These are phyloP conservation scores for Pseudonitzschia multiseries DNA, from an alignment of 108 stramenopile genomes.

Conservation along the genomic window DNA sequence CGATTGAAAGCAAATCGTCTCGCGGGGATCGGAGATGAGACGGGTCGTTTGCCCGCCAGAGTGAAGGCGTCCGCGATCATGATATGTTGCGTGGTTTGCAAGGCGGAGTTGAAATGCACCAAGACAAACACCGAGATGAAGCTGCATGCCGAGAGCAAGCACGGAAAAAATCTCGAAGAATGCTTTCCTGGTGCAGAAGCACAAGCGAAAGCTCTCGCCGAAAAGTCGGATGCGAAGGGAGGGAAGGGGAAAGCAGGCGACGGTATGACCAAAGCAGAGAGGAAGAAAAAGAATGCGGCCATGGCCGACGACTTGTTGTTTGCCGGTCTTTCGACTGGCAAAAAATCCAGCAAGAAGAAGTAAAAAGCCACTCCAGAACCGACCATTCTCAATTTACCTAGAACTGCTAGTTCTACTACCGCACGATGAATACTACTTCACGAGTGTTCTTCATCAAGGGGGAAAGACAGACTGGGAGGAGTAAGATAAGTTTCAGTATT, in stretches of 20 bases:
- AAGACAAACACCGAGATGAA: conserved; percentile 63
- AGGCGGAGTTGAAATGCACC: conserved; percentile 43
- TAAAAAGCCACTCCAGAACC: not conserved
- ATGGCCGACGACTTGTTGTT: conserved; percentile 45
- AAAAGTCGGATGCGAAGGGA: conserved; percentile 14
- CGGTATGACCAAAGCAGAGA: conserved; percentile 35
- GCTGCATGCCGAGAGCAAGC: conserved; percentile 45
- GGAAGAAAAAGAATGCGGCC: conserved; percentile 36
- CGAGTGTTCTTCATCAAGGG: no score
- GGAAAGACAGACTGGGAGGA: no score
- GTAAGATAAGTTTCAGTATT: no score
- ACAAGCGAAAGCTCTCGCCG: conserved; percentile 35
- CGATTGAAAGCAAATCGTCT: conserved; percentile 45
- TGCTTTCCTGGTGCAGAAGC: conserved; percentile 48
- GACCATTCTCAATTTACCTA: not conserved
- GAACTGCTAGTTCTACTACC: not conserved
- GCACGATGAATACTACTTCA: not conserved
- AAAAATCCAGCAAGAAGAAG: conserved; percentile 44
- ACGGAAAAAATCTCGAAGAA: conserved; percentile 46
- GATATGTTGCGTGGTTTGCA: conserved; percentile 39
- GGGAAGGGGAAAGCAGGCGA: conserved; percentile 3
- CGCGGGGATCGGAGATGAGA: conserved; percentile 56
- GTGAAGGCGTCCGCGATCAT: conserved; percentile 40
- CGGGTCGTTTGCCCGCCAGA: conserved; percentile 37
- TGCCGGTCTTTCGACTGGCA: conserved; percentile 39